phyloP scores from a whole-genome alignment of 495 filamentous ascomycete genomes.

The Neurospora tetraspora region DNA sequence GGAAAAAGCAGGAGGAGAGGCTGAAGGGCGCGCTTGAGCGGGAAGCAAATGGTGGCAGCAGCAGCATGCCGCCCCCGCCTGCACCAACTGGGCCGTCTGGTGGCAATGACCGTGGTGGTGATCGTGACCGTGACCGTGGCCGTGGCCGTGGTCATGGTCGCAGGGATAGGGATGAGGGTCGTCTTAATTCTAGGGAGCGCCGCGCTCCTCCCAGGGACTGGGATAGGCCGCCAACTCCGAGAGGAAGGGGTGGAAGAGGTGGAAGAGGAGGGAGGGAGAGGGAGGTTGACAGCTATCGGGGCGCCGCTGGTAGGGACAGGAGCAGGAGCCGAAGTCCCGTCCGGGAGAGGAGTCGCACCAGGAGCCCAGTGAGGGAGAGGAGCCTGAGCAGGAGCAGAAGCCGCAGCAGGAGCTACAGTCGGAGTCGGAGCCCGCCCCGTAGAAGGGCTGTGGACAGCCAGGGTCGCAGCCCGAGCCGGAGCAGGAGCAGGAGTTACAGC shows the following conservation, averaged over 20 bases:
- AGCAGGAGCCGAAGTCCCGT: not conserved
- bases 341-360: not conserved
- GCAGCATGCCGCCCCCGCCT: not conserved
- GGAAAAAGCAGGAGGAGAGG: slow-evolving; percentile 64
- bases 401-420: not conserved
- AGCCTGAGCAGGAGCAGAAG: not conserved
- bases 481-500: not conserved
- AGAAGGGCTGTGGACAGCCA: not conserved
- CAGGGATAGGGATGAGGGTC: not conserved
- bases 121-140: not conserved
- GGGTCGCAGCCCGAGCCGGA: not conserved
- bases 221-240: not conserved
- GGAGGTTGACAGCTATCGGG: not conserved
- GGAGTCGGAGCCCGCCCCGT: not conserved
- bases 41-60: slow-evolving; percentile 18
- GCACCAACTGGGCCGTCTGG: not conserved
- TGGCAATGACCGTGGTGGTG: not conserved
- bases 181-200: not conserved
- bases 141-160: not conserved
- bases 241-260: not conserved
- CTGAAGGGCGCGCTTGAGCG: slow-evolving; percentile 47
- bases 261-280: slow-evolving; percentile 3
- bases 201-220: not conserved
- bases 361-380: not conserved
- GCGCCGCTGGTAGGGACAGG: not conserved